Evolutionary conservation across 345 rosid species (phyloP).

Genomic region (Citrus sp.): DNA sequence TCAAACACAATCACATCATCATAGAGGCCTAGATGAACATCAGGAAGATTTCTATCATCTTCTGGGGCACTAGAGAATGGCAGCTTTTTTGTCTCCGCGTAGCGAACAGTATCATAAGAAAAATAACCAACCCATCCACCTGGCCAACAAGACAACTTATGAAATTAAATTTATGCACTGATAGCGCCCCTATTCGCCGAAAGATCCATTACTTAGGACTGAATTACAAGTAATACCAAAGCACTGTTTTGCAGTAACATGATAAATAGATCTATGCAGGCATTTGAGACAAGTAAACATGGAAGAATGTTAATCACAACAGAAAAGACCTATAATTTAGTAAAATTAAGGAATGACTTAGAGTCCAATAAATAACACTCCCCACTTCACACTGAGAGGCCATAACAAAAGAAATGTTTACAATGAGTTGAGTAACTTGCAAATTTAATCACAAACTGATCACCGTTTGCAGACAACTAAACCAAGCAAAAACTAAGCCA

Average conservation of each 20-base stretch:
- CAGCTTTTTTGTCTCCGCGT: constrained; percentile 81
- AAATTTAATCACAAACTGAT: background rate
- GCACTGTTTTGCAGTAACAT: background rate
- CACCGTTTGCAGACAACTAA: background rate
- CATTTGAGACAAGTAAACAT: background rate
- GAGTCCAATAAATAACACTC: background rate
- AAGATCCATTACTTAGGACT: background rate
- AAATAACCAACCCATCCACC: constrained; percentile 99
- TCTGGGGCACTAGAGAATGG: constrained; percentile 67
- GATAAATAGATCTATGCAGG: background rate
- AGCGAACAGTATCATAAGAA: constrained; percentile 92
- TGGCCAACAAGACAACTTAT: constrained; percentile 25
- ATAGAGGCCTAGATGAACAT: constrained; percentile 93
- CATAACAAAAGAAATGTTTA: background rate
- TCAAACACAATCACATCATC: constrained; percentile 85
- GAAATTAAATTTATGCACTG: background rate
- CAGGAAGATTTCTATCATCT: constrained; percentile 91
- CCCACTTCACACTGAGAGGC: background rate
- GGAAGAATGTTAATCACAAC: background rate
- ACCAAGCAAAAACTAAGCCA: background rate
- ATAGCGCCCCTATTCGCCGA: background rate
- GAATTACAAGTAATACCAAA: background rate
- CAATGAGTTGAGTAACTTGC: background rate
- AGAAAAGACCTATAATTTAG: background rate
- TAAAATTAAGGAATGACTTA: background rate